phyloP scores from a whole-genome alignment of 2,329 filamentous ascomycete genomes.

The Raffaelea arxii region DNA sequence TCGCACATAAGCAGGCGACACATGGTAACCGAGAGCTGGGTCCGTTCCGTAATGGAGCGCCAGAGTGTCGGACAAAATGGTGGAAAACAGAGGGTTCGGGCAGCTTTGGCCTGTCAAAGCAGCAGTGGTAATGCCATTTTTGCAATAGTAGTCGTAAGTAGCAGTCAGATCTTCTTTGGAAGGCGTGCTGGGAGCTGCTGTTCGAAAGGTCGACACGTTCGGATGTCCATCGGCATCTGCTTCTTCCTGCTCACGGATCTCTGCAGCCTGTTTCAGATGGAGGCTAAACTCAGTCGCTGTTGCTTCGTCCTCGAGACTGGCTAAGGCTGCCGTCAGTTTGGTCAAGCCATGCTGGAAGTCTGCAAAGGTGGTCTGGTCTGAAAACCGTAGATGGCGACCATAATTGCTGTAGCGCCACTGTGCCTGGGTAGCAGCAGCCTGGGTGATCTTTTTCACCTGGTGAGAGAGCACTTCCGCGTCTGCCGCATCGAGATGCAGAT shows the following conservation, averaged over 20 bases:
- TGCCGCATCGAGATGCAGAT: constrained; percentile 32
- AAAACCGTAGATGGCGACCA: constrained; percentile 34
- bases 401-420: constrained; percentile 37
- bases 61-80: constrained; percentile 22
- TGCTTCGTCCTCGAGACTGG: too few species aligned
- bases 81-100: constrained; percentile 35
- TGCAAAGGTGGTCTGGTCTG: constrained; percentile 34
- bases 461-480: constrained; percentile 25
- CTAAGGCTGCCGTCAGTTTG: too few species aligned
- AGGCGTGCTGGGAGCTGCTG: constrained; percentile 25
- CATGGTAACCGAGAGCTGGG: constrained; percentile 46
- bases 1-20: constrained; percentile 35
- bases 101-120: background rate
- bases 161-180: constrained; percentile 15
- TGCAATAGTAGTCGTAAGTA: constrained; percentile 23
- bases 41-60: constrained; percentile 38
- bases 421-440: constrained; percentile 24
- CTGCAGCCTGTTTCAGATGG: background rate
- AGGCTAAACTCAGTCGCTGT: background rate
- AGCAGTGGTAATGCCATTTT: constrained; percentile 19
- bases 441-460: constrained; percentile 34
- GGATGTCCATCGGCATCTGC: background rate
- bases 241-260: background rate
- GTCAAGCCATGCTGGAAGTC: constrained; percentile 31
- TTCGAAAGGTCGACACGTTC: constrained; percentile 20